These are phyloP conservation scores for Venturiaceae sp. DNA, from an alignment of 2,329 filamentous ascomycete species.

Conservation along the genomic window DNA sequence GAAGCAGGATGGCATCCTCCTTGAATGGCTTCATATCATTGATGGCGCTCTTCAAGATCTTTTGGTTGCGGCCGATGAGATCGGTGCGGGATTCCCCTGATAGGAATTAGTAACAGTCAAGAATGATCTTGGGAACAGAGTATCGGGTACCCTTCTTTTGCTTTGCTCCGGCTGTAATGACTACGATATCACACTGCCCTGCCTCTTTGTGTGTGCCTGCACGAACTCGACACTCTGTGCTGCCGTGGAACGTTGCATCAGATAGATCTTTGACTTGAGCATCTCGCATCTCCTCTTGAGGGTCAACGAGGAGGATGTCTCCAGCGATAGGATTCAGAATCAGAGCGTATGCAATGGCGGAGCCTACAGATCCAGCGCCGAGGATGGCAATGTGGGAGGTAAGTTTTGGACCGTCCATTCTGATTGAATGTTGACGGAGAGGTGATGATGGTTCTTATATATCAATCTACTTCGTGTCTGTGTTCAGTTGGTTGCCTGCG, in stretches of 20 bases:
- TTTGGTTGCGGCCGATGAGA: slow-evolving; percentile 37
- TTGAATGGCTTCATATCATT: slow-evolving; percentile 39
- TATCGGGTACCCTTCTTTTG: slow-evolving; percentile 26
- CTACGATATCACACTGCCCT: slow-evolving; percentile 43
- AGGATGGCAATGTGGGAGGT: slow-evolving; percentile 38
- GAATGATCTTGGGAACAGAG: too few relatives aligned
- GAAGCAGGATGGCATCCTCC: slow-evolving; percentile 36
- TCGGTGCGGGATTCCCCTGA: slow-evolving; percentile 35
- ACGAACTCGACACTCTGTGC: slow-evolving; percentile 33
- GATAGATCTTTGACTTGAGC: slow-evolving; percentile 43
- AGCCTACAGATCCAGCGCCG: slow-evolving; percentile 42
- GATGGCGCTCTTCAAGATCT: slow-evolving; percentile 38
- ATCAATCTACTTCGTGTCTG: too few relatives aligned
- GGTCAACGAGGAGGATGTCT: slow-evolving; percentile 46
- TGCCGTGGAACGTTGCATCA: slow-evolving; percentile 38
- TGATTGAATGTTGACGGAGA: neutral
- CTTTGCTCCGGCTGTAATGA: slow-evolving; percentile 46
- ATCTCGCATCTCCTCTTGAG: slow-evolving; percentile 34
- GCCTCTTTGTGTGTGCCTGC: slow-evolving; percentile 38
- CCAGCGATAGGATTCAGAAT: slow-evolving; percentile 39
- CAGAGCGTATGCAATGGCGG: slow-evolving; percentile 41
- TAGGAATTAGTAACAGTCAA: neutral
- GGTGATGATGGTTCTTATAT: neutral
- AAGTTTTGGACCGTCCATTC: slow-evolving; percentile 12
- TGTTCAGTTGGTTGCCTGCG: too few relatives aligned